Base-by-base conservation (phyloP, 176 grass and related monocot genomes). In the Olyra latifolia region DNA sequence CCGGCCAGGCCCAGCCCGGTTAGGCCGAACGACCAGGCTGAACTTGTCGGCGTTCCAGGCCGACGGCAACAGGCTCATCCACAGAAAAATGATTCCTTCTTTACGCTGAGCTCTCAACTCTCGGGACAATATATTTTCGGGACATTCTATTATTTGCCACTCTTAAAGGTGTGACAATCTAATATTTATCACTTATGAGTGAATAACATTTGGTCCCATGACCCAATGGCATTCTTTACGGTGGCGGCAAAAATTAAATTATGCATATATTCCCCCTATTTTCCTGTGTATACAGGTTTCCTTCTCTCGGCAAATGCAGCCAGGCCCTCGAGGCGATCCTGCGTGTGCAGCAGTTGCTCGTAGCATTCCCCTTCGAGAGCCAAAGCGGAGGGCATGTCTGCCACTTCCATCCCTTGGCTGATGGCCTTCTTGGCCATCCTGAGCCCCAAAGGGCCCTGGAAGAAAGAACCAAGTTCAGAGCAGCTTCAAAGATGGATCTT, bases 371-470 rank as follows among this genome's bases (percentile, higher is more conserved):
- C 90, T 86, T 98, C 90, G 14, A 91, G 74, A 41, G 25, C 30
- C 69, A 93, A 38, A 8, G 88, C 80, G 17, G 81, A 89, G 6
- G 69, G 6, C 64, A 89, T 85, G 19, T 87, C 80, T 2, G 80
- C 3, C 4, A 63, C 74, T 35, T 93, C 81, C 80, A 87, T 81
- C 9, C 95, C 95, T 67, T 58, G 54, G 28, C 91, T 44, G 48
- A 95, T 82, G 32, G 88, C 92, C 78, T 83, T 88, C 75, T 91
- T 93, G 23, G 92, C 95, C 95, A 95, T 93, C 53, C 80, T 89
- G 80, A 95, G 58, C 58, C 86, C 90, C 59, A 91, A 20, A 63
- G 92, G 95, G 52, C 90, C 92, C 92, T 95, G 77, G 28, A 29
- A 73, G n/a, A 81, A 73, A 62, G 10, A 79, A 22, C 14, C 53